Base-by-base conservation (phyloP, 1,284 basidiomycete genomes). In the Rhodofomes roseus region DNA sequence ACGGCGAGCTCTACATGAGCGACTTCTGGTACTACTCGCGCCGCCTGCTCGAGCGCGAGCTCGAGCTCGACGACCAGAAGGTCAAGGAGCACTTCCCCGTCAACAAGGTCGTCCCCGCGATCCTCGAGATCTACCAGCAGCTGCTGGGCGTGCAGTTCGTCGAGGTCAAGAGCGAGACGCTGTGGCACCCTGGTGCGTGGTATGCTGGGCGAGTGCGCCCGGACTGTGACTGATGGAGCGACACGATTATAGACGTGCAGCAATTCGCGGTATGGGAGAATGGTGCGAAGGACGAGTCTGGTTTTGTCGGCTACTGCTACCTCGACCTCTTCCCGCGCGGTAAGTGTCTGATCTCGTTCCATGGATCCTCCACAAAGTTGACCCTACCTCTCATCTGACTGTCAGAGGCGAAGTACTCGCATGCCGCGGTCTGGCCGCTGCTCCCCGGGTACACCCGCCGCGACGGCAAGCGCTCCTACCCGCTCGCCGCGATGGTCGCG, bases 51-150 rank as follows among this genome's bases (percentile, higher is more conserved):
- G 89, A 93, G 72, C 78, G 82, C 67, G 79, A 80, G 29, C 77
- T 92, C 8, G 76, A 81, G 52, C 78, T 93, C 34, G 89, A 94
- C 62, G 89, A 92, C 64, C 81, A 82, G 59, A 77, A 87, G 18
- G 84, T 93, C 62, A 93, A 93, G 73, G 89, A 93, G 68, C 92
- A 93, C 72, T 93, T 95, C 81, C 90, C 91, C 1, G 92, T 94
- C 1, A 79, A 85, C 1, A 81, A 86, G 23, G 90, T 95, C 44
- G 89, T 94, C 5, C 87, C 90, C 3, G 79, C 87, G 0, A 92
- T 95, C 65, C 78, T 95, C 46, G 77, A 84, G 27, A 91, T 93
- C 67, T 95, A 95, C 71, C 89, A 93, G 71, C 84, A 84, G 60
- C 74, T 95, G 18, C 81, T 95, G 16, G 81, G 87, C 14, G 90